These are phyloP conservation scores for Alternaria ventricosa DNA, from an alignment of 2,329 filamentous ascomycete genomes.

Conservation along the genomic window DNA sequence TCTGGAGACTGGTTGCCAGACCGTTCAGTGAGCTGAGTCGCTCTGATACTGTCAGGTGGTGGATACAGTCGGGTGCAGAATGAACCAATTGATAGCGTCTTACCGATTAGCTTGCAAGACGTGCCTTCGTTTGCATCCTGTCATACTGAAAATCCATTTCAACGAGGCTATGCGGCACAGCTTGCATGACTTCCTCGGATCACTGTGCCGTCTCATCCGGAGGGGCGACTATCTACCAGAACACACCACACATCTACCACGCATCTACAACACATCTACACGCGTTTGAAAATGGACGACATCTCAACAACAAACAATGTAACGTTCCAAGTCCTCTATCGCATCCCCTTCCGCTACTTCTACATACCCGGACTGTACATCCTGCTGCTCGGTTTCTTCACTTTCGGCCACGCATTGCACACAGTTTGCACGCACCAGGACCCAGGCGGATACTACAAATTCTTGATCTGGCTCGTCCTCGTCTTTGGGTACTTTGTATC, in stretches of 20 bases:
- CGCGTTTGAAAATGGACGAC: background rate
- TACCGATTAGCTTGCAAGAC: background rate
- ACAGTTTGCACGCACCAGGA: background rate
- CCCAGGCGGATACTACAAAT: background rate
- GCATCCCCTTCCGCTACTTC: background rate
- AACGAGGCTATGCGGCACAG: background rate
- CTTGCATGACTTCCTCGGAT: background rate
- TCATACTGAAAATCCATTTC: background rate
- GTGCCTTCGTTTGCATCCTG: background rate
- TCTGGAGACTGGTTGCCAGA: background rate
- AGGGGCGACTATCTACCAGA: background rate
- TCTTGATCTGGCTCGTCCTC: background rate
- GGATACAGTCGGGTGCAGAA: background rate
- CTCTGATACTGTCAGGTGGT: background rate
- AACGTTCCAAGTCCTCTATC: background rate
- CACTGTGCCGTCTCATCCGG: background rate
- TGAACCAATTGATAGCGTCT: background rate
- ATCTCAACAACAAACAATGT: background rate
- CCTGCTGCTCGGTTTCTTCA: background rate
- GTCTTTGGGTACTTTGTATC: background rate
- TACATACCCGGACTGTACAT: background rate
- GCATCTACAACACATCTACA: background rate
- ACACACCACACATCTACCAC: background rate
- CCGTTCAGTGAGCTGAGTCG: background rate
- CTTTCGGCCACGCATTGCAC: background rate